Conservation (phyloP, 305 asterid genomes). For the Fraxinus albicans region DNA sequence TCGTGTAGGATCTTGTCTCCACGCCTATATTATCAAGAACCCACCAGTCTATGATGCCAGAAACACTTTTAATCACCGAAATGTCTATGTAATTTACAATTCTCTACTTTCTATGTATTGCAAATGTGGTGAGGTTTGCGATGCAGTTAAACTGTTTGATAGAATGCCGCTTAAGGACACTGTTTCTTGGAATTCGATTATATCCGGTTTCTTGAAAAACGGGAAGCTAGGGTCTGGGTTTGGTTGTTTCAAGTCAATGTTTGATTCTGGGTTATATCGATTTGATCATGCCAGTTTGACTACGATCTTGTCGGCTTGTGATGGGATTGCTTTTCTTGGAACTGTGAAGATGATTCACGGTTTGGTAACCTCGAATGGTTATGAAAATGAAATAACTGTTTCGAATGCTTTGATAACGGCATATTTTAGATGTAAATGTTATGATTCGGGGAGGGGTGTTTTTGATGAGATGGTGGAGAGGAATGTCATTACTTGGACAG, state of each 20-base stretch:
- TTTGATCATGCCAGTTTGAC: slow-evolving; percentile 76
- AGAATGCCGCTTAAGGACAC: slow-evolving; percentile 65
- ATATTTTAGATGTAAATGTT: slow-evolving; percentile 56
- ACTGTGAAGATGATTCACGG: slow-evolving; percentile 57
- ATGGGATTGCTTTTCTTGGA: slow-evolving; percentile 35
- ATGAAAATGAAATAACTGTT: slow-evolving; percentile 52
- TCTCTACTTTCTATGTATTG: slow-evolving; percentile 53
- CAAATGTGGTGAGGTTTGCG: slow-evolving; percentile 36
- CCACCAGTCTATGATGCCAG: slow-evolving; percentile 32
- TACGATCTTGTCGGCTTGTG: slow-evolving; percentile 58
- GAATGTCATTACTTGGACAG: slow-evolving; percentile 91
- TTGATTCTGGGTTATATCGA: slow-evolving; percentile 22
- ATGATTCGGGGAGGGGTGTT: slow-evolving; percentile 51
- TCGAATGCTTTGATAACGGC: slow-evolving; percentile 70
- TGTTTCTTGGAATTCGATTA: slow-evolving; percentile 78
- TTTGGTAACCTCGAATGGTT: slow-evolving; percentile 56
- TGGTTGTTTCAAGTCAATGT: slow-evolving; percentile 49
- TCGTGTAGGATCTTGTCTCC: slow-evolving; percentile 62
- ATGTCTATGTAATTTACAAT: slow-evolving; percentile 44
- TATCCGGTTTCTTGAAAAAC: slow-evolving; percentile 61
- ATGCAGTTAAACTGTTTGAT: slow-evolving; percentile 69
- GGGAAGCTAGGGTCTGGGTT: slow-evolving; percentile 47
- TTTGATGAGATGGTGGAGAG: slow-evolving; percentile 63
- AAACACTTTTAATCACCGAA: neutral
- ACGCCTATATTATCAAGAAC: slow-evolving; percentile 56